Evolutionary conservation across 164 flowering plant species (phyloP), one percentile per base, ranked within the genome.

Genomic region (Echeveria elegans): DNA sequence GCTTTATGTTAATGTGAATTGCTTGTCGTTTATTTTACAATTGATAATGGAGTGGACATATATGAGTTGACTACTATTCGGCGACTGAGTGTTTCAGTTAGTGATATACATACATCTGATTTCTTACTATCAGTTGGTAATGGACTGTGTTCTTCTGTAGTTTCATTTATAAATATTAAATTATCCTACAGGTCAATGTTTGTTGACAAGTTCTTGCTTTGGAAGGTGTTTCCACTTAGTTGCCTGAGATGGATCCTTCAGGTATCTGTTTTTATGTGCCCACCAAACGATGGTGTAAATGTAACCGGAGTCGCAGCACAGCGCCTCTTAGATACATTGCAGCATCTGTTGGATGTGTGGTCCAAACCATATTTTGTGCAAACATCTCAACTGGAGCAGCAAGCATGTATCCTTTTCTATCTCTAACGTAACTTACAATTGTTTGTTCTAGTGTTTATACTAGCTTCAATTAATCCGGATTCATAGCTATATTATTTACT

Each of bases 201-300:
- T 72, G 63, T 77, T 65, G 94, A 89, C 75, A 91, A 89, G 73
- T 91, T 91, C 75, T 74, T 94, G 68, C 85, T 91, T 34, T 89
- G 96, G 96, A 94, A 89, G 82, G 89, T 88, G 69, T 91, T 94
- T 76, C 97, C 96, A 58, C 23, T 87, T 56, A 68, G 86, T 72
- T 89, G 96, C 77, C 75, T 91, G 74, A 85, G 86, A 75, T 91
- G 96, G 99, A 86, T 94, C 74, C 82, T 94, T 64, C 96, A 91
- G 63, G 87, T 88, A 77, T 80, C 88, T 50, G 85, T 94, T 70
- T 75, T 91, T 71, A 77, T 77, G 70, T 81, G 82, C 73, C 83
- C 96, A 63, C 92, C 93, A 23, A 68, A 70, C 63, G 63, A 69
- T 41, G 59, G 56, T 72, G 70, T 64, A 23, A 69, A 68, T 37